Evolutionary conservation across 371 early-diverging fungal species (phyloP).

Genomic region (Rhizomucor pusillus): DNA sequence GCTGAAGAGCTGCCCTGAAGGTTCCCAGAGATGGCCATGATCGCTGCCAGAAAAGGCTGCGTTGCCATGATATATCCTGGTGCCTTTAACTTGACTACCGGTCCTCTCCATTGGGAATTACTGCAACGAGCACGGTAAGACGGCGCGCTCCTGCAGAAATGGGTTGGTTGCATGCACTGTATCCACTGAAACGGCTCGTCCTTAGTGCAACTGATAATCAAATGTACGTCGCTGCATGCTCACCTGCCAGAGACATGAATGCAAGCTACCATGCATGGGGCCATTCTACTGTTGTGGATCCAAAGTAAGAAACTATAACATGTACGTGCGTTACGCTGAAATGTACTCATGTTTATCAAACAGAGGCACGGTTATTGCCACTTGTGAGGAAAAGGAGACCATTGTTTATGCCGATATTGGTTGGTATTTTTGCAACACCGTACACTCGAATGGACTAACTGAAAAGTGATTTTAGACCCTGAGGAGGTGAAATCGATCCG

Average conservation of each 20-base stretch:
- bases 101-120: conserved; percentile 94
- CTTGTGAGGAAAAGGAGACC: conserved; percentile 73
- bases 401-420: conserved; percentile 85
- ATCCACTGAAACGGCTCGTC: not conserved
- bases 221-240: conserved; percentile 89
- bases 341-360: not conserved
- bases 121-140: conserved; percentile 82
- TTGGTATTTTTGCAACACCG: conserved; percentile 13
- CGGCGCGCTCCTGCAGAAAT: conserved; percentile 2
- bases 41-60: conserved; percentile 87
- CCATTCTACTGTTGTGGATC: conserved; percentile 90
- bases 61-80: conserved; percentile 96
- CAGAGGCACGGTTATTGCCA: conserved; percentile 65
- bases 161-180: not conserved
- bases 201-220: conserved; percentile 66
- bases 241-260: conserved; percentile 82
- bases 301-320: conserved; percentile 50
- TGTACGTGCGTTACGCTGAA: not conserved
- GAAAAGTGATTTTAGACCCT: conserved; percentile 42
- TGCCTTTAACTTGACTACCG: conserved; percentile 94
- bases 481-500: conserved; percentile 62
- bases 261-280: conserved; percentile 93
- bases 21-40: conserved; percentile 94
- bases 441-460: not conserved
- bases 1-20: conserved; percentile 4